Conservation (phyloP, 345 rosid genomes). For the Eucalyptus pauciflora region DNA sequence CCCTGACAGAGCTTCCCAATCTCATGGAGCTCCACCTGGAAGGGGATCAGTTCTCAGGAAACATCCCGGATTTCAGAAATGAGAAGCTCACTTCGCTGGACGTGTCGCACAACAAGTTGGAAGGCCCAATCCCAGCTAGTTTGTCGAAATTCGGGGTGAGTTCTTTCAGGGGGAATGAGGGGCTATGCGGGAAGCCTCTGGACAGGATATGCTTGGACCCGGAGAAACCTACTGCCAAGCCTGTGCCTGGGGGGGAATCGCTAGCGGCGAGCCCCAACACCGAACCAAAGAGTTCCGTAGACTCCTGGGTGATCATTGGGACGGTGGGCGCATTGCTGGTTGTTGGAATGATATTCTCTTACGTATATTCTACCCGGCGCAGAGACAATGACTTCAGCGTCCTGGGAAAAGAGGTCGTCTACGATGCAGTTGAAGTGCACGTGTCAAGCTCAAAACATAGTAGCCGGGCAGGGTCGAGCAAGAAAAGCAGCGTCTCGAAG, state of each 20-base stretch:
- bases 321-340: background rate
- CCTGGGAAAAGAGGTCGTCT: slow-evolving; percentile 31
- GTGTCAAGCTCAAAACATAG: slow-evolving; percentile 12
- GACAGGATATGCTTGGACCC: slow-evolving; percentile 10
- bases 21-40: slow-evolving; percentile 63
- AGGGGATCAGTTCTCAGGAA: slow-evolving; percentile 49
- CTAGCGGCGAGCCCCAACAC: background rate
- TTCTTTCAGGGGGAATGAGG: slow-evolving; percentile 22
- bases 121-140: slow-evolving; percentile 44
- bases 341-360: slow-evolving; percentile 8
- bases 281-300: background rate
- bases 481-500: slow-evolving; percentile 20
- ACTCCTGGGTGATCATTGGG: background rate
- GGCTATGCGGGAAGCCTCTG: slow-evolving; percentile 47
- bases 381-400: slow-evolving; percentile 26
- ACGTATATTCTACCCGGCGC: slow-evolving; percentile 1
- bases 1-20: slow-evolving; percentile 21
- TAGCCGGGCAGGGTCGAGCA: slow-evolving; percentile 9
- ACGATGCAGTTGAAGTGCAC: slow-evolving; percentile 19
- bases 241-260: background rate
- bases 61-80: slow-evolving; percentile 25
- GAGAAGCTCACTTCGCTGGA: slow-evolving; percentile 19
- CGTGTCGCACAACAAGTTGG: slow-evolving; percentile 46
- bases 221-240: background rate
- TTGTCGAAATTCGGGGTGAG: slow-evolving; percentile 5